Percentiles rank a stretch among this genome's conserved stretches.
phyloP scores from a whole-genome alignment of 106 monocot species.

The Dioscorea alata region DNA sequence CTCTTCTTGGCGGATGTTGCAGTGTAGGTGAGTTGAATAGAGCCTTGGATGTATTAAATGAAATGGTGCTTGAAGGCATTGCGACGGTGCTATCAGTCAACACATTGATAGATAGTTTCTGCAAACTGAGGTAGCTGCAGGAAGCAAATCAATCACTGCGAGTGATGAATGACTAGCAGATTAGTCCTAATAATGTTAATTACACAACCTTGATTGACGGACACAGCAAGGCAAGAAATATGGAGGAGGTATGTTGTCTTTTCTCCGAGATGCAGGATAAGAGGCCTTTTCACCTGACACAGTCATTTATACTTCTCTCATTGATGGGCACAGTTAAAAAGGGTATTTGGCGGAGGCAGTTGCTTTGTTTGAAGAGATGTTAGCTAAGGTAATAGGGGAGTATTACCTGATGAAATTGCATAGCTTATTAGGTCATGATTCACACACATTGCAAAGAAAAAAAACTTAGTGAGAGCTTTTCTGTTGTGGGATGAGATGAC shows the following conservation, averaged over 20 bases:
- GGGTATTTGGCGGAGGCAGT: conserved; percentile 31
- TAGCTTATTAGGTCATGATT: no score
- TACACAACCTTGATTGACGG: conserved; percentile 60
- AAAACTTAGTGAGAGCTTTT: no score
- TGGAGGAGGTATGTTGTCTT: conserved; percentile 40
- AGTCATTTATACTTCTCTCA: conserved; percentile 56
- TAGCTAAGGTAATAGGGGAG: no score
- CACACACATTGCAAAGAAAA: no score
- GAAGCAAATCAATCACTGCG: conserved; percentile 41
- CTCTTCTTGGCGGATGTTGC: conserved; percentile 56
- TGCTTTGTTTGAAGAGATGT: no score
- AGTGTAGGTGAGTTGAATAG: conserved; percentile 45
- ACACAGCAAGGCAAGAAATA: conserved; percentile 33
- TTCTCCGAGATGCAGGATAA: conserved; percentile 62
- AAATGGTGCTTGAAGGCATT: conserved; percentile 44
- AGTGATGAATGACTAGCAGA: conserved; percentile 48
- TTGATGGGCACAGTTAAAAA: conserved; percentile 35
- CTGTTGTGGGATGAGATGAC: no score
- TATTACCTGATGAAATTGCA: no score
- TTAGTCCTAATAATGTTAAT: conserved; percentile 44
- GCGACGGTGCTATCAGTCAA: conserved; percentile 43
- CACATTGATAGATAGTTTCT: conserved; percentile 57
- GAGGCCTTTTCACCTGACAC: conserved; percentile 33
- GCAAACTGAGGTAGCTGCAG: conserved; percentile 53
- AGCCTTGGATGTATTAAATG: conserved; percentile 40